These are phyloP conservation scores for Lophiotrema nucula DNA, from an alignment of 495 filamentous ascomycete genomes.

Conservation along the genomic window DNA sequence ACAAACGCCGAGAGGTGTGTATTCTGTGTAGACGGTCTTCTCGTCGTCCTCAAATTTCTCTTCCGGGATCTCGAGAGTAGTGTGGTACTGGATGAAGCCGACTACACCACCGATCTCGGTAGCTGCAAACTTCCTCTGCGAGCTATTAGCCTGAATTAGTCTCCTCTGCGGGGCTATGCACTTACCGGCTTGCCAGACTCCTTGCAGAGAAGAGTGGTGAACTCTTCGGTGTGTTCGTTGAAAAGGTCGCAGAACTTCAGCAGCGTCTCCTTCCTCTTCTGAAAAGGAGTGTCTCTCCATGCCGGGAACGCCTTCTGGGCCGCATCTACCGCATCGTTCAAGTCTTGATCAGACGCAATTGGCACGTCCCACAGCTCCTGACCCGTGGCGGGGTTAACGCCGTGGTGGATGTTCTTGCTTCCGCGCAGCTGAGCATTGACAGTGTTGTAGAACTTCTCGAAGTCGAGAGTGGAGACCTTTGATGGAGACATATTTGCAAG, in stretches of 20 bases:
- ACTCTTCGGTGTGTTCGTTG: conserved; percentile 44
- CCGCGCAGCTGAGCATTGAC: conserved; percentile 47
- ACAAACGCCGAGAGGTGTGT: conserved; percentile 35
- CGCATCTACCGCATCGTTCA: conserved; percentile 53
- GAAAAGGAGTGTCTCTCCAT: conserved; percentile 52
- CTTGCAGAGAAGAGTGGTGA: conserved; percentile 51
- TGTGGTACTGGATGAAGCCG: conserved; percentile 26
- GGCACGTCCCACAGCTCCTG: conserved; percentile 56
- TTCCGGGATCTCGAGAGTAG: conserved; percentile 39
- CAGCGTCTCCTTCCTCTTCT: conserved; percentile 57
- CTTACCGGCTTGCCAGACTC: conserved; percentile 60
- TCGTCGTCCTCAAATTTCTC: conserved; percentile 44
- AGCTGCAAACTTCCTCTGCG: conserved; percentile 24
- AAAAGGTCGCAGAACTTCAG: conserved; percentile 53
- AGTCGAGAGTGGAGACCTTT: conserved; percentile 41
- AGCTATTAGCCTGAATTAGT: neutral
- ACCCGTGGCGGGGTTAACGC: conserved; percentile 53
- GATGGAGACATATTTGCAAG: conserved; percentile 44
- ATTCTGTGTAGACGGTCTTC: conserved; percentile 31
- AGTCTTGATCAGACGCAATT: conserved; percentile 52
- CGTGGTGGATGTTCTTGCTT: conserved; percentile 40
- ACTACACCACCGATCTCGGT: conserved; percentile 22
- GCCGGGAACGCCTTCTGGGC: conserved; percentile 50
- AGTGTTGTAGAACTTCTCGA: conserved; percentile 49
- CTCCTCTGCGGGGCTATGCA: neutral